These are phyloP conservation scores for Staphylotrichum longicolle DNA, from an alignment of 495 filamentous ascomycete species.

Conservation along the genomic window DNA sequence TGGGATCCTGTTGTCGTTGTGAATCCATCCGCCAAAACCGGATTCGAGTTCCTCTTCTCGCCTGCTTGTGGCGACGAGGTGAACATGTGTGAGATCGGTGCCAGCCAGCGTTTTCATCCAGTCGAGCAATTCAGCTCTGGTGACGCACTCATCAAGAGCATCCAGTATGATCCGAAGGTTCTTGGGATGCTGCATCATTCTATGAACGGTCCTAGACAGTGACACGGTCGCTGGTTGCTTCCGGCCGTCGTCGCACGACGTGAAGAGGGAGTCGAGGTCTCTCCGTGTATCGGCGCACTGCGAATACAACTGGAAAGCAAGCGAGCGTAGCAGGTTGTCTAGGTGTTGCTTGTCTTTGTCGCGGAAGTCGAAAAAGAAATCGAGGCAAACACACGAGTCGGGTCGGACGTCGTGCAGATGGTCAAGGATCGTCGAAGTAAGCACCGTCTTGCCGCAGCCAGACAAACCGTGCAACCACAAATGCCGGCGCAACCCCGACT, in stretches of 20 bases:
- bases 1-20: background rate
- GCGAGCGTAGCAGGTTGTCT: conserved; percentile 5
- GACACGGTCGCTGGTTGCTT: conserved; percentile 1
- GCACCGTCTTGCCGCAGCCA: conserved; percentile 1
- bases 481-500: conserved; percentile 1
- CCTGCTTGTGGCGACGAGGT: background rate
- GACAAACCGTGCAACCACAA: background rate
- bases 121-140: background rate
- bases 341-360: conserved; percentile 4
- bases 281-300: background rate
- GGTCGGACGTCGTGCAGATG: background rate
- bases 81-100: background rate
- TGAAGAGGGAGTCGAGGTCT: background rate
- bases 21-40: background rate
- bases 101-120: conserved; percentile 1
- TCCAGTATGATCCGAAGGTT: conserved; percentile 1
- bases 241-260: conserved; percentile 4
- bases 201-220: background rate
- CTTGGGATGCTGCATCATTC: conserved; percentile 3
- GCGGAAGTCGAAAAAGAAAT: conserved; percentile 2
- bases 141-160: conserved; percentile 7
- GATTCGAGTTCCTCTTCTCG: background rate
- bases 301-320: conserved; percentile 1
- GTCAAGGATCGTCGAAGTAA: conserved; percentile 3
- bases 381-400: conserved; percentile 4